A percentile compares a stretch with the other conserved stretches of the same genome.
Conservation (phyloP, 768 basidiomycete genomes). For the Hydnomerulius pinastri region DNA sequence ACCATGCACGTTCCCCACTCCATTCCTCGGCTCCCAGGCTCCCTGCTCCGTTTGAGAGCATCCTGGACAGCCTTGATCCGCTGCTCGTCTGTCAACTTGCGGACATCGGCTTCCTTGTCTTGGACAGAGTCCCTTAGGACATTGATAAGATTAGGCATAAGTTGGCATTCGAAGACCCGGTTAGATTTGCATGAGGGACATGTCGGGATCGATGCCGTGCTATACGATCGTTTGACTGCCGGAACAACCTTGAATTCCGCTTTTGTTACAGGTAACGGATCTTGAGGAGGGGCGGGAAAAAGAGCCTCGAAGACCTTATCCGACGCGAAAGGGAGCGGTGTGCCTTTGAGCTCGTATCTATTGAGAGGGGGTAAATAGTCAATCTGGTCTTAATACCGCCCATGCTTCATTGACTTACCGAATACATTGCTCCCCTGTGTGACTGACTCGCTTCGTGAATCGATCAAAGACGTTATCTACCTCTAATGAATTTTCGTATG, state of each 20-base stretch:
- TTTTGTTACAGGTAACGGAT: slow-evolving; percentile 57
- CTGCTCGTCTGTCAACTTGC: slow-evolving; percentile 63
- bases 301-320: slow-evolving; percentile 71
- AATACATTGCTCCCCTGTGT: slow-evolving; percentile 82
- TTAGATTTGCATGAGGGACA: slow-evolving; percentile 69
- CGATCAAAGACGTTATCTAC: slow-evolving; percentile 86
- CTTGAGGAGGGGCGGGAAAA: slow-evolving; percentile 59
- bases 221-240: slow-evolving; percentile 52
- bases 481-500: slow-evolving; percentile 78
- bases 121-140: slow-evolving; percentile 47
- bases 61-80: slow-evolving; percentile 61
- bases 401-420: slow-evolving; percentile 50
- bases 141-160: slow-evolving; percentile 93
- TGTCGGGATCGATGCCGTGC: slow-evolving; percentile 51
- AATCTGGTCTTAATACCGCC: neutral
- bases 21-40: slow-evolving; percentile 64
- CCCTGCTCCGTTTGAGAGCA: slow-evolving; percentile 49
- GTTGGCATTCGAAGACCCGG: slow-evolving; percentile 88
- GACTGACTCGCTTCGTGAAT: slow-evolving; percentile 71
- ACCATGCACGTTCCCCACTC: slow-evolving; percentile 94
- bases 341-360: slow-evolving; percentile 88
- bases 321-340: slow-evolving; percentile 83
- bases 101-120: slow-evolving; percentile 24
- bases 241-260: slow-evolving; percentile 56
- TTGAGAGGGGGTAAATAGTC: slow-evolving; percentile 2